Base-by-base conservation (phyloP, 2,329 filamentous ascomycete species). In the Colletotrichum viniferum region DNA sequence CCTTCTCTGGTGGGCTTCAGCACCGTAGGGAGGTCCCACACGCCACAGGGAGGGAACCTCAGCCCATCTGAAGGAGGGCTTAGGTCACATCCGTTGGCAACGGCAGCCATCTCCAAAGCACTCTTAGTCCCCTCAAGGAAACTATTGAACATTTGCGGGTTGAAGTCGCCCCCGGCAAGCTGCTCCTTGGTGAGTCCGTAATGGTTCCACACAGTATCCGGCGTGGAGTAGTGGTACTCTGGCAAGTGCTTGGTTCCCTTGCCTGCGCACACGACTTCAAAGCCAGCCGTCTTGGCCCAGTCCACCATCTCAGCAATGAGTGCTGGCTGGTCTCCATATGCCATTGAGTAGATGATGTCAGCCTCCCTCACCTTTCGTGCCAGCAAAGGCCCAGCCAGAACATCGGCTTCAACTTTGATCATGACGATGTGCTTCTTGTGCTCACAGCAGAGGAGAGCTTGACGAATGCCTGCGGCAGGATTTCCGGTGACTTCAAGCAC, bases 401-500 rank as follows among this genome's bases (percentile, higher is more conserved):
- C 84, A 77, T 88, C 85, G 30, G 85, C 86, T 79, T 87, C 85
- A 32, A 87, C 86, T 70, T 86, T 87, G 78, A 87, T 84, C 85
- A 87, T 87, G 30, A 87, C 86, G 64, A 88, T 87, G 79, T 87
- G 86, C 79, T 87, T 87, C 80, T 87, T 86, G 79, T 87, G 83
- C 76, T 88, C 85, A 74, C 85, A 88, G 79, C 85, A 87, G 12
- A 86, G 79, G 1, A 88, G 77, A 5, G 84, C 85, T 76, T 88
- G 85, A 4, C 58, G 58, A 1, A 61, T 61, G 5, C 56, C 56
- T 3, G 56, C 56, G 8, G 56, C 56, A 10, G 56, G 56, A 9
- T 60, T 60, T 60, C 56, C 56, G 5, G 56, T 60, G 28, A 60
- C 56, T 60, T 60, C 56, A 1, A 60, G 56, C 10, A 60, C 28